Percentiles rank a stretch among this genome's conserved stretches.
Conservation (phyloP, 176 grass and related monocot species). For the Oryza coarctata region DNA sequence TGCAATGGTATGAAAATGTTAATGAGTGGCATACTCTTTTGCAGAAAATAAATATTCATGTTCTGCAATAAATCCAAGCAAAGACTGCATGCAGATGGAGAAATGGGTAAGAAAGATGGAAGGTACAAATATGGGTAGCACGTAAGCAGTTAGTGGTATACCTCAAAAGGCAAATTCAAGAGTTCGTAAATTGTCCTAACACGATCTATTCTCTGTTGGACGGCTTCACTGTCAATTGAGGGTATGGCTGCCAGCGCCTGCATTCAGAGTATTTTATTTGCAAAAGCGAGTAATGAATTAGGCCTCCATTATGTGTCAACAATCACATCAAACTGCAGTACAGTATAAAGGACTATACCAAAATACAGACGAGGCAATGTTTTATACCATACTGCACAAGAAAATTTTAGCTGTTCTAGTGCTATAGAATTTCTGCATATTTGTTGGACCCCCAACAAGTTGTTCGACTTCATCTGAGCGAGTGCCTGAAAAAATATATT, state of each 20-base stretch:
- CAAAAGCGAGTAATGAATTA: not conserved
- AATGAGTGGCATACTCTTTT: constrained; percentile 61
- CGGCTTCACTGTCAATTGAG: constrained; percentile 73
- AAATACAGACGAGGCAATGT: constrained; percentile 8
- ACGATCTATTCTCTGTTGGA: constrained; percentile 85
- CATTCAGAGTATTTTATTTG: constrained; percentile 25
- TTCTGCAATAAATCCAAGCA: constrained; percentile 80
- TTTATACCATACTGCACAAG: not conserved
- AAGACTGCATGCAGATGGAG: constrained; percentile 58
- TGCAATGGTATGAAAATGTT: constrained; percentile 4
- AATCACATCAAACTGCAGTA: not conserved
- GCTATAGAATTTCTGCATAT: constrained; percentile 98
- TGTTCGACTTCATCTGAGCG: constrained; percentile 91
- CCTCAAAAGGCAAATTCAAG: constrained; percentile 91
- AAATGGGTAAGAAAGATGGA: constrained; percentile 34
- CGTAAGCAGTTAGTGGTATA: constrained; percentile 16
- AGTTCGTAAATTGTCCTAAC: constrained; percentile 87
- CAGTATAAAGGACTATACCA: constrained; percentile 6
- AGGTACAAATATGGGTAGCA: constrained; percentile 12
- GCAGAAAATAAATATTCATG: constrained; percentile 79
- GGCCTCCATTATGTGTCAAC: not conserved
- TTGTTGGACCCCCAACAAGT: constrained; percentile 94
- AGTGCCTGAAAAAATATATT: constrained; percentile 62
- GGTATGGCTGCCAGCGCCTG: constrained; percentile 93
- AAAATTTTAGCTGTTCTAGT: constrained; percentile 73